Evolutionary conservation across 2,329 filamentous ascomycete genomes (phyloP), one percentile per base, ranked within the genome.

Genomic region (Xylariales sp.): DNA sequence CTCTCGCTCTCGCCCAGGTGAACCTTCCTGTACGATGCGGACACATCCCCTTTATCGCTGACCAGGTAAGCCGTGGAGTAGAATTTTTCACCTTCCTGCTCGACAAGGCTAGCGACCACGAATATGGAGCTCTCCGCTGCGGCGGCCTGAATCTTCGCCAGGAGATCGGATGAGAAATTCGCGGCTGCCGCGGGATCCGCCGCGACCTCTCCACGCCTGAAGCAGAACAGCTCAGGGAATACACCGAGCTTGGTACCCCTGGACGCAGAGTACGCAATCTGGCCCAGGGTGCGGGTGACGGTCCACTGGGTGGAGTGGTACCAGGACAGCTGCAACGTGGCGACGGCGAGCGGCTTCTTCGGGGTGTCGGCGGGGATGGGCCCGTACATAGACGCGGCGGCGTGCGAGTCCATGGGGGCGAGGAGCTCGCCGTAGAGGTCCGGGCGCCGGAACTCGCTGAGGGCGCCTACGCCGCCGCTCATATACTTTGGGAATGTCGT

Each of bases 271-370:
- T 27, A 33, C 3, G 31, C 24, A 14, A 33, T 24, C 12, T 33
- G 31, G 6, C 19, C 31, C 14, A 33, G 31, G 11, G 31, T 33
- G 15, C 31, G 20, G n/a, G 31, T 20, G 31, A 33, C 17, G 3
- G 31, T 33, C 31, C 31, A 33, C 24, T 33, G 16, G 6, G 31
- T 33, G n/a, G 31, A 33, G 15, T 35, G 21, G 15, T 35, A 25
- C 33, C 33, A 24, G 12, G 11, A 34, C 3, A 35, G 6, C 12
- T 33, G 31, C 8, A 33, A 15, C 10, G 33, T 35, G 33, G 33
- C 33, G 4, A 27, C 20, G 5, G 12, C 17, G 5, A 35, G n/a
- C 1, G 21, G 33, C 20, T 35, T 35, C 19, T 17, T n/a, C 4
- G 33, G 33, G 5, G 15, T 35, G 21, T 16, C 14, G 4, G 15